A percentile compares a stretch with the other conserved stretches of the same genome.
Evolutionary conservation across 805 yeast species (phyloP).

Genomic region (Candida khao-thaluensis): DNA sequence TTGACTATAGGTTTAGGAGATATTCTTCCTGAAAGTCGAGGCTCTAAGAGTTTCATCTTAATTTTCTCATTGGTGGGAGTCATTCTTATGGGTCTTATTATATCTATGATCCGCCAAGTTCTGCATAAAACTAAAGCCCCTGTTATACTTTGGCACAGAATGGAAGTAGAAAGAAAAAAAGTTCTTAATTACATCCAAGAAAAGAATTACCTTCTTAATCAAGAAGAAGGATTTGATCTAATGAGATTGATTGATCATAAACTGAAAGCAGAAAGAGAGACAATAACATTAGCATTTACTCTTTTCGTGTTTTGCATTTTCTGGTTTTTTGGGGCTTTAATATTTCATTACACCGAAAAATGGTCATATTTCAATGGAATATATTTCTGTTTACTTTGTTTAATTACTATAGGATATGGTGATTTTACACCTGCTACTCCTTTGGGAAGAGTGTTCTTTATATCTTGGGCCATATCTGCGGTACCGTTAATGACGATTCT

Average conservation of each 20-base stretch:
- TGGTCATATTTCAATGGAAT: conserved; percentile 73
- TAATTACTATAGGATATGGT: conserved; percentile 85
- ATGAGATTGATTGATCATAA: conserved; percentile 53
- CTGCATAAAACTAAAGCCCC: conserved; percentile 62
- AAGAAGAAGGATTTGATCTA: conserved; percentile 50
- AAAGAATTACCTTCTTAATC: conserved; percentile 24
- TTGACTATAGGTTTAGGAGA: conserved; percentile 85
- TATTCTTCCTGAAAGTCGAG: conserved; percentile 51
- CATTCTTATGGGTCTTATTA: conserved; percentile 67
- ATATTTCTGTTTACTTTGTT: conserved; percentile 75
- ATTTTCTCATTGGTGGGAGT: conserved; percentile 71
- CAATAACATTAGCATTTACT: conserved; percentile 39
- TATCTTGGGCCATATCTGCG: conserved; percentile 78
- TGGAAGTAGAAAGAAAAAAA: conserved; percentile 50
- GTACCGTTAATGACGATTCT: conserved; percentile 85
- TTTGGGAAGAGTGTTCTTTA: conserved; percentile 71
- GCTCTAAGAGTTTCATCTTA: conserved; percentile 57
- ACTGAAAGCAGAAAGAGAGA: conserved; percentile 39
- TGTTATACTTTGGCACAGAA: conserved; percentile 61
- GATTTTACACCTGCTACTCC: conserved; percentile 61
- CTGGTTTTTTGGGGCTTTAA: conserved; percentile 73
- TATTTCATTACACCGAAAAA: conserved; percentile 56
- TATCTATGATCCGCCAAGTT: conserved; percentile 66
- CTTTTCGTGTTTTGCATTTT: conserved; percentile 50
- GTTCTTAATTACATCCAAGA: conserved; percentile 20